These are phyloP conservation scores for Bromus sterilis DNA, from an alignment of 176 grass and related monocot genomes.

Conservation along the genomic window DNA sequence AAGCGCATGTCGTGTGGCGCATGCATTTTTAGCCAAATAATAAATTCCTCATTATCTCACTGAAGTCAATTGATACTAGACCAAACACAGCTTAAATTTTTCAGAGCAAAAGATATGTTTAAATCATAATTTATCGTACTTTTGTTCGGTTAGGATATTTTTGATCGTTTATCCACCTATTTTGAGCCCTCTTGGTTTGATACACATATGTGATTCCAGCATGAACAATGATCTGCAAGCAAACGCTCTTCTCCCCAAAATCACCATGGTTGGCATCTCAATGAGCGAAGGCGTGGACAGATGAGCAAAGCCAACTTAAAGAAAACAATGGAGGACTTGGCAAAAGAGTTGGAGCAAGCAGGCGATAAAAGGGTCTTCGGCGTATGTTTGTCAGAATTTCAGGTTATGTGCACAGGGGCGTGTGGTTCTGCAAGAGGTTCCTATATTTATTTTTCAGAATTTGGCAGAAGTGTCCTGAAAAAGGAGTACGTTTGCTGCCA, in stretches of 20 bases:
- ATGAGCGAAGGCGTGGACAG: conserved; percentile 67
- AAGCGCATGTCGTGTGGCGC: not conserved
- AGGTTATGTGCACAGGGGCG: not conserved
- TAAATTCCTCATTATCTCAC: not conserved
- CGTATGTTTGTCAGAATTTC: not conserved
- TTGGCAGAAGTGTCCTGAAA: not conserved
- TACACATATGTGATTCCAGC: conserved; percentile 19
- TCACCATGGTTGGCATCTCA: conserved; percentile 91
- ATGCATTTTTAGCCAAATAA: not conserved
- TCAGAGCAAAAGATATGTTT: not conserved
- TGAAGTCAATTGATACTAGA: conserved; percentile 1
- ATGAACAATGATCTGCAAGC: conserved; percentile 21
- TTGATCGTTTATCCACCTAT: not conserved
- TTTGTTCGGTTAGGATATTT: not conserved
- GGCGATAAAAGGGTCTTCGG: conserved; percentile 31
- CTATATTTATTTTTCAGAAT: not conserved
- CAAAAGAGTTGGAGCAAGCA: conserved; percentile 74
- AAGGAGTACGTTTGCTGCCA: not conserved
- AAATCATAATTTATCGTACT: not conserved
- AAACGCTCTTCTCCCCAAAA: conserved; percentile 81
- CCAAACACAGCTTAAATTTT: not conserved
- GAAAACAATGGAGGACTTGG: conserved; percentile 83
- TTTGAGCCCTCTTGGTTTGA: conserved; percentile 6
- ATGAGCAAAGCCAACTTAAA: conserved; percentile 72
- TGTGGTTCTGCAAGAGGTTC: not conserved